Evolutionary conservation across 2,329 filamentous ascomycete genomes (phyloP).

Genomic region (Alternaria metachromatica): DNA sequence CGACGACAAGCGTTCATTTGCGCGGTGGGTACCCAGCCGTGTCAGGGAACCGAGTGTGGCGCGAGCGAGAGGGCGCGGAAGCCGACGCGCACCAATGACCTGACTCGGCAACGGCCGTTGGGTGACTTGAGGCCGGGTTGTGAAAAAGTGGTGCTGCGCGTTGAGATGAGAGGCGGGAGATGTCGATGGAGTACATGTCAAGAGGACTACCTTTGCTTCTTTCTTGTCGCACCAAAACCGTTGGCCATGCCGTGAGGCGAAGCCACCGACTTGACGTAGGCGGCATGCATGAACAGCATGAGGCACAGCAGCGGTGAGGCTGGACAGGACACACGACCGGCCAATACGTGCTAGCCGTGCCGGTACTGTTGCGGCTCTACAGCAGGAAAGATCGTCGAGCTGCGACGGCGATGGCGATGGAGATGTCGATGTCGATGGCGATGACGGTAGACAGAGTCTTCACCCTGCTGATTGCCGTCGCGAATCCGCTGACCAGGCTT

Average conservation of each 20-base stretch:
- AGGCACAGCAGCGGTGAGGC: slow-evolving; percentile 16
- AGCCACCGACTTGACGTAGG: background rate
- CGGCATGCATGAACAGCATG: background rate
- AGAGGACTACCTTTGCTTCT: background rate
- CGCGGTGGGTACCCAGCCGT: slow-evolving; percentile 6
- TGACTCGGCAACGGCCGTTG: slow-evolving; percentile 5
- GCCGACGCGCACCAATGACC: slow-evolving; percentile 7
- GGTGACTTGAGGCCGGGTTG: background rate
- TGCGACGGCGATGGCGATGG: background rate
- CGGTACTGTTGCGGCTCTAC: background rate
- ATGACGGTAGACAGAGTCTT: background rate
- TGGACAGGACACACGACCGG: slow-evolving; percentile 1
- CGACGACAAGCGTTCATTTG: slow-evolving; percentile 7
- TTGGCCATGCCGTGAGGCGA: slow-evolving; percentile 8
- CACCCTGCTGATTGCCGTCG: background rate
- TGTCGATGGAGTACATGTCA: background rate
- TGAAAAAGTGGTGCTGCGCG: slow-evolving; percentile 1
- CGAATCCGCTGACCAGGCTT: background rate
- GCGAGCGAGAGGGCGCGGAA: slow-evolving; percentile 9
- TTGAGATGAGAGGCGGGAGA: background rate
- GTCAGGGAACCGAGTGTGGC: slow-evolving; percentile 13
- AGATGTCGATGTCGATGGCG: background rate
- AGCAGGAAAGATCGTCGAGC: slow-evolving; percentile 2
- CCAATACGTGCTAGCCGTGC: background rate
- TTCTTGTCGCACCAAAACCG: background rate